Conservation (phyloP, 257 asterid genomes). For the Solanum ossicruentum region DNA sequence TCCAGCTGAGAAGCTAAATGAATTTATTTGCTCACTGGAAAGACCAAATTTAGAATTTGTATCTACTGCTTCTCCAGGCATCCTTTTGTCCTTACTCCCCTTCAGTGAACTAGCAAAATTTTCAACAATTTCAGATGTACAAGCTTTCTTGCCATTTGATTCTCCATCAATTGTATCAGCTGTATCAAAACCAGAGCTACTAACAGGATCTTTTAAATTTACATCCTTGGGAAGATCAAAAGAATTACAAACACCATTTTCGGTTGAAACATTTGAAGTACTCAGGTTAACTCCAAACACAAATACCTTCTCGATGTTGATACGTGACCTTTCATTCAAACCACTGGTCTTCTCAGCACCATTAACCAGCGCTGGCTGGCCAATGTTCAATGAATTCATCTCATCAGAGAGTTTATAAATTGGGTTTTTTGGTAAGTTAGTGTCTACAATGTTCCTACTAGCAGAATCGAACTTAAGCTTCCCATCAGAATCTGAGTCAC, state of each 20-base stretch:
- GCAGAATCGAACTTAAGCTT: slow-evolving; percentile 14
- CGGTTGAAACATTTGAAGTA: slow-evolving; percentile 7
- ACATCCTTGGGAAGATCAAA: slow-evolving; percentile 1
- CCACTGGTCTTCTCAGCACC: slow-evolving; percentile 15
- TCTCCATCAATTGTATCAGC: neutral
- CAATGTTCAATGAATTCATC: slow-evolving; percentile 48
- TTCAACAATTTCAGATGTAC: neutral
- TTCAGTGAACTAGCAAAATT: neutral
- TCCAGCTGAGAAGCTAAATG: slow-evolving; percentile 9
- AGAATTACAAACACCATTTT: neutral
- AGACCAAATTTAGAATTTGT: neutral
- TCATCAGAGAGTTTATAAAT: slow-evolving; percentile 30
- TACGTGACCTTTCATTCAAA: slow-evolving; percentile 5
- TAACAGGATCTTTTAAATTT: neutral
- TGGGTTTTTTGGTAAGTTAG: slow-evolving; percentile 21
- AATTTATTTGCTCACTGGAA: neutral
- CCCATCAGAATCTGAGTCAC: neutral
- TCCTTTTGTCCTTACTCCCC: neutral
- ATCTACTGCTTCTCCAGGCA: neutral
- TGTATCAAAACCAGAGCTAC: slow-evolving; percentile 1
- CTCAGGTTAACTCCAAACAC: slow-evolving; percentile 23
- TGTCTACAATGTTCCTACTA: slow-evolving; percentile 12
- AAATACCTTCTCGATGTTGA: slow-evolving; percentile 15
- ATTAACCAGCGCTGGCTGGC: slow-evolving; percentile 16
- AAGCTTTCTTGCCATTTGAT: neutral